Base-by-base conservation (phyloP, 106 monocot genomes). In the Chionographis japonica region DNA sequence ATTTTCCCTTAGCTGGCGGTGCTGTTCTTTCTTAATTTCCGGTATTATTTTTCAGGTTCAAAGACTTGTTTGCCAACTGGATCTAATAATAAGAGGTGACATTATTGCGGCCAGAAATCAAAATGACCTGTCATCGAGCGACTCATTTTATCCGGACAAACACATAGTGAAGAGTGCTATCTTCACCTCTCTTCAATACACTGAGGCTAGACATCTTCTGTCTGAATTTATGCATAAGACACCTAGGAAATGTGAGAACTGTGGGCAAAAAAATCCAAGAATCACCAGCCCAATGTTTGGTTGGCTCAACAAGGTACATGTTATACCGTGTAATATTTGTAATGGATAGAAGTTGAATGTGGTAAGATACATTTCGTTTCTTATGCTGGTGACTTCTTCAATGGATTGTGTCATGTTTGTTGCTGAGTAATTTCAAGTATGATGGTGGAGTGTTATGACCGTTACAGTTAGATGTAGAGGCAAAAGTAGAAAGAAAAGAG, bases 111-210 rank as follows among this genome's bases (percentile, higher is more conserved):
- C 88, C 18, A 86, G 72, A 62, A 76, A 57, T 50, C 56, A 78
- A 19, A 77, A 77, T 58, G 40, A 58, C 40, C 8, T 7, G 12
- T 14, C 62, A 38, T 49, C 4, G 8, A 13, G 8, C 15, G 50
- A 73, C 7, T 18, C 46, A 9, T 8, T 51, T 65, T 61, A 59
- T 63, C 20, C 60, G 10, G 63, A 78, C 6, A 70, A 82, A 49
- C 40, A 14, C 60, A 71, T 58, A 10, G 55, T 46, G 42, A 9
- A 59, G 57, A 57, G 54, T 52, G 50, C 4, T 27, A 36, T 50
- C 8, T 97, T 88, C 86, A 92, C 95, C 18, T 85, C 93, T 12
- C 75, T 93, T 58, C 98, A 98, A 55, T 79, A 85, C 14, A 54
- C 78, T 3, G 90, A 98, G 66, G 83, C 79, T 73, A 61, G 57